Evolutionary conservation across 1,139 yeast species (phyloP).

Genomic region (Yamadazyma membranifaciens): DNA sequence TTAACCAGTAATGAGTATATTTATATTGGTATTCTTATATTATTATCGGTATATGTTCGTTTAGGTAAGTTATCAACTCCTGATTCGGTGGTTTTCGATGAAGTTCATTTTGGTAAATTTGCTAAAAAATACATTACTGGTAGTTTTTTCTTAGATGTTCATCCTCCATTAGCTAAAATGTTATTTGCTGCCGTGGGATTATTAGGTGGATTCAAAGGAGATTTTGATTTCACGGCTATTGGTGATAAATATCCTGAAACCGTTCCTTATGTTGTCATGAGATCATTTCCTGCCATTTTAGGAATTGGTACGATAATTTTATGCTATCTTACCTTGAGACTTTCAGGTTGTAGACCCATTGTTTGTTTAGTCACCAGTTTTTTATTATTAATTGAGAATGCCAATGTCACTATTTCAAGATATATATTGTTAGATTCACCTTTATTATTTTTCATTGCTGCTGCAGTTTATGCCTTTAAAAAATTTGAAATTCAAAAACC

Average conservation of each 20-base stretch:
- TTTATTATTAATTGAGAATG: constrained; percentile 76
- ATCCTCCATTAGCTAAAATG: constrained; percentile 92
- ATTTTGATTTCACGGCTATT: constrained; percentile 68
- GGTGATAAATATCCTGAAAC: constrained; percentile 61
- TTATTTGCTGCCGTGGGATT: constrained; percentile 74
- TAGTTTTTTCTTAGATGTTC: constrained; percentile 84
- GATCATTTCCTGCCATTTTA: constrained; percentile 77
- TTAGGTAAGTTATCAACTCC: constrained; percentile 28
- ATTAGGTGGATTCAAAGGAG: constrained; percentile 75
- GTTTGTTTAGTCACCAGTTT: constrained; percentile 68
- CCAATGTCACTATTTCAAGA: constrained; percentile 85
- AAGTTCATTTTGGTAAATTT: constrained; percentile 65
- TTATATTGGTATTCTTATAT: constrained; percentile 47
- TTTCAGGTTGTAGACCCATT: constrained; percentile 81
- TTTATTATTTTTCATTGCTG: constrained; percentile 84
- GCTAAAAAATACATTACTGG: constrained; percentile 74
- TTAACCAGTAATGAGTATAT: constrained; percentile 22
- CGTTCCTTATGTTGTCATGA: constrained; percentile 79
- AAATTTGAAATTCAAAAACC: constrained; percentile 79
- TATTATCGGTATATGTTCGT: constrained; percentile 52
- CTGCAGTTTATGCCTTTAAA: constrained; percentile 76
- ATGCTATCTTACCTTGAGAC: constrained; percentile 76
- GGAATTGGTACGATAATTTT: constrained; percentile 81
- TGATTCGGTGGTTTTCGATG: constrained; percentile 37
- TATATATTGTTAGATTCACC: constrained; percentile 91